A percentile compares a stretch with the other conserved stretches of the same genome.
Conservation (phyloP, 2,329 filamentous ascomycete genomes). For the Alternaria gaisen region DNA sequence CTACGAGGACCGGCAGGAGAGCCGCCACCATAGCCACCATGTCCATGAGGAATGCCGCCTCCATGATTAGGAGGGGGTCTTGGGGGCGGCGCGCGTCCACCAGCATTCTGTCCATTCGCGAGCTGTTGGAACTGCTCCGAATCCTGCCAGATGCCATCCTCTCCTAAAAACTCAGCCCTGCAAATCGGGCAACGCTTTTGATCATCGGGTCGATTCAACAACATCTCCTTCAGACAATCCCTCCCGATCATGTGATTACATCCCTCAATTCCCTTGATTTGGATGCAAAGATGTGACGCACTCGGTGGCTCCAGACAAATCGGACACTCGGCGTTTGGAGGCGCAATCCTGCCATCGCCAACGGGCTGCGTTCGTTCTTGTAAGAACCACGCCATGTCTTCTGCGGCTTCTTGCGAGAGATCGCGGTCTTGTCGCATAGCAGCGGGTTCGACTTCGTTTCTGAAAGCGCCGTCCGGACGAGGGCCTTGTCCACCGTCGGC, state of each 20-base stretch:
- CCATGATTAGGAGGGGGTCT: not conserved
- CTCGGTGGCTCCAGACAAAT: slow-evolving; percentile 21
- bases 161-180: slow-evolving; percentile 23
- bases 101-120: not conserved
- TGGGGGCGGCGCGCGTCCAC: not conserved
- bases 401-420: not conserved
- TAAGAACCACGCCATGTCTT: slow-evolving; percentile 4
- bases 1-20: not conserved
- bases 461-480: not conserved
- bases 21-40: not conserved
- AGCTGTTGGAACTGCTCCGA: not conserved
- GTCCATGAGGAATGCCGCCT: not conserved
- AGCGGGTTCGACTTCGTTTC: not conserved
- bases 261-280: slow-evolving; percentile 16
- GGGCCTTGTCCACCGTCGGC: not conserved
- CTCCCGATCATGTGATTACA: slow-evolving; percentile 31
- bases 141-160: slow-evolving; percentile 2
- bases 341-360: not conserved
- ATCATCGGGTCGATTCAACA: slow-evolving; percentile 8
- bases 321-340: slow-evolving; percentile 18
- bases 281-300: slow-evolving; percentile 16
- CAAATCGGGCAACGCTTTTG: slow-evolving; percentile 31
- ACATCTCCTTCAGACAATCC: slow-evolving; percentile 20
- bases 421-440: not conserved
- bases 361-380: slow-evolving; percentile 9